Base-by-base conservation (phyloP, 352 stramenopile species). In the Phytophthora syringae region DNA sequence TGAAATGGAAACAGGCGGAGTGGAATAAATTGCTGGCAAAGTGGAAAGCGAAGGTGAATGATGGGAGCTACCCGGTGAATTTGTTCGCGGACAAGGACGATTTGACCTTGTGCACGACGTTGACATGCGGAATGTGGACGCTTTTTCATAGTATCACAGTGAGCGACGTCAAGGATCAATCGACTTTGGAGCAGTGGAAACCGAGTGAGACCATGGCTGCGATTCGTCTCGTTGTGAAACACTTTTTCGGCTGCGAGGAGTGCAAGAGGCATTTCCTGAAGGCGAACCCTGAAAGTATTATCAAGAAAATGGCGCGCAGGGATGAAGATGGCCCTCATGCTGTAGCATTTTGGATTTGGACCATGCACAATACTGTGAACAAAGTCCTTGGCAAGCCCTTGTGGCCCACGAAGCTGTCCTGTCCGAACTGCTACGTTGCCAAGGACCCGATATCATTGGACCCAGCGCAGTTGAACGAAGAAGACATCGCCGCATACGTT, bases 311-410 rank as follows among this genome's bases (percentile, higher is more conserved):
- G 30, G 73, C 72, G 4, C 60, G 71, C 2, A 64, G 57, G 20
- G 80, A 90, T 37, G 53, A 53, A 12, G 70, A 78, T 24, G 77
- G 77, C 0, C 62, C 79, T 34, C 42, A 76, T 13, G 69, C 77
- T 18, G 65, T 92, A 21, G 48, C 80, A 10, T 51, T 92, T 53
- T 94, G 86, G 86, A 75, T 94, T 51, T 93, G 84, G 79, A 67
- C 65, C 7, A 92, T 92, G 82, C 86, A 94, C 72, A 93, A 91
- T 67, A 84, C 73, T 25, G 86, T 94, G 13, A 94, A 91, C 54
- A 82, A 79, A 48, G 70, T 84, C 13, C 85, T 80, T 5, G 74
- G 84, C 25, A 88, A 90, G 22, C 47, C 52, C 0, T 80, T 84
- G 45, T 93, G 82, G 80, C 83, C 81, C 21, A 75, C 73, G 2